phyloP scores from a whole-genome alignment of 352 stramenopile species.

The Globisporangium acanthophoron region DNA sequence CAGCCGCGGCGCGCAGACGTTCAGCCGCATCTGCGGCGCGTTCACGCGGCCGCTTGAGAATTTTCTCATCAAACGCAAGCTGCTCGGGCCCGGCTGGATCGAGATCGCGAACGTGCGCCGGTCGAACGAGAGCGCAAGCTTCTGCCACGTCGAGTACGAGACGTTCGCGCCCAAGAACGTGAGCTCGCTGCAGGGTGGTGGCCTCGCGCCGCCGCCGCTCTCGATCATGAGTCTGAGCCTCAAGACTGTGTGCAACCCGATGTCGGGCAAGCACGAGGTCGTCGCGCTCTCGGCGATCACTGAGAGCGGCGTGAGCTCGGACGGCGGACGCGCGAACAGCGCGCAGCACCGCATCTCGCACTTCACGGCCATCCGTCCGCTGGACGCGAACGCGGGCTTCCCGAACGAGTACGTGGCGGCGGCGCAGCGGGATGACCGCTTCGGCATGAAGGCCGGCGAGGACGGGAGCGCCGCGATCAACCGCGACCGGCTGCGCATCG shows the following conservation, averaged over 20 bases:
- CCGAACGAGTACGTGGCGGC: slow-evolving; percentile 46
- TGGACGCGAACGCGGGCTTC: slow-evolving; percentile 61
- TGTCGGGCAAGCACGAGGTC: slow-evolving; percentile 95
- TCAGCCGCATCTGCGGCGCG: slow-evolving; percentile 94
- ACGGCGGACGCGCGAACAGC: slow-evolving; percentile 29
- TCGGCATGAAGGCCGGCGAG: slow-evolving; percentile 30
- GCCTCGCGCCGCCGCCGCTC: slow-evolving; percentile 85
- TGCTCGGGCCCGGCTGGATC: slow-evolving; percentile 98
- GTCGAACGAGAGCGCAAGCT: slow-evolving; percentile 70
- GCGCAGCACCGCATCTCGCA: slow-evolving; percentile 46
- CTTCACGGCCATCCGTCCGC: slow-evolving; percentile 76
- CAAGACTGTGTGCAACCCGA: slow-evolving; percentile 97
- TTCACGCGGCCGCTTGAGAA: slow-evolving; percentile 93
- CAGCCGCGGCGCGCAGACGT: slow-evolving; percentile 85
- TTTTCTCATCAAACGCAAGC: slow-evolving; percentile 96
- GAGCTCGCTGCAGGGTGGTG: slow-evolving; percentile 56
- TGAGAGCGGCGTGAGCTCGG: slow-evolving; percentile 65
- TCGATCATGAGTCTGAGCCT: slow-evolving; percentile 96
- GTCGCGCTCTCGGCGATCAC: slow-evolving; percentile 80
- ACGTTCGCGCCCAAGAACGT: slow-evolving; percentile 92
- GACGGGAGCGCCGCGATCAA: slow-evolving; percentile 31
- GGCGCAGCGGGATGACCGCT: slow-evolving; percentile 56
- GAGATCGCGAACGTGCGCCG: slow-evolving; percentile 89
- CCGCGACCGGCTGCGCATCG: slow-evolving; percentile 55
- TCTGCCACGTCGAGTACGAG: slow-evolving; percentile 93